These are phyloP conservation scores for Avena atlantica DNA, from an alignment of 176 grass and related monocot species.

Conservation along the genomic window DNA sequence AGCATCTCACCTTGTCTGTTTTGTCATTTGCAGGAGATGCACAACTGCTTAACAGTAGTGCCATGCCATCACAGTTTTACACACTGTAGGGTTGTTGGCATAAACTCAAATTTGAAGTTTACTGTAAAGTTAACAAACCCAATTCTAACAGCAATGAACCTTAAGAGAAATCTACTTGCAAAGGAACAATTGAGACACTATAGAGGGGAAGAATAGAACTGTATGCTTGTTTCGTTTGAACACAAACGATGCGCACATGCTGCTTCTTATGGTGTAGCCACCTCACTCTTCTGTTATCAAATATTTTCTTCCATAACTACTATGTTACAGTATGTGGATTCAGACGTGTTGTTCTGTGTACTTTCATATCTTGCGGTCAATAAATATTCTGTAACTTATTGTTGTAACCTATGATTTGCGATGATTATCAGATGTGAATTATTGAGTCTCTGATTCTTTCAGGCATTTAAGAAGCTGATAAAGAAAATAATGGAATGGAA, in stretches of 20 bases:
- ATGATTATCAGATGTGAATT: not conserved
- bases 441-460: constrained; percentile 33
- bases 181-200: not conserved
- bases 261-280: not conserved
- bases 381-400: not conserved
- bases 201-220: not conserved
- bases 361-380: constrained; percentile 11
- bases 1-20: constrained; percentile 25
- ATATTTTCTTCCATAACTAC: not conserved
- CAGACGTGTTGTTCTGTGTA: not conserved
- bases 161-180: constrained; percentile 32
- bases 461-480: constrained; percentile 51
- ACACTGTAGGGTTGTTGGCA: not conserved
- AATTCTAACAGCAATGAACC: constrained; percentile 16
- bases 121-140: constrained; percentile 15
- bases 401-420: constrained; percentile 13
- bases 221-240: constrained; percentile 24
- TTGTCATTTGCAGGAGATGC: constrained; percentile 42
- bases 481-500: constrained; percentile 48
- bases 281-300: constrained; percentile 4
- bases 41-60: constrained; percentile 31
- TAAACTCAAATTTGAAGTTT: constrained; percentile 27
- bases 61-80: constrained; percentile 29
- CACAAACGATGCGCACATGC: constrained; percentile 1
- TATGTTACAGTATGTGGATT: constrained; percentile 20